phyloP scores from a whole-genome alignment of 2,329 filamentous ascomycete species.

The Fusarium sp. region DNA sequence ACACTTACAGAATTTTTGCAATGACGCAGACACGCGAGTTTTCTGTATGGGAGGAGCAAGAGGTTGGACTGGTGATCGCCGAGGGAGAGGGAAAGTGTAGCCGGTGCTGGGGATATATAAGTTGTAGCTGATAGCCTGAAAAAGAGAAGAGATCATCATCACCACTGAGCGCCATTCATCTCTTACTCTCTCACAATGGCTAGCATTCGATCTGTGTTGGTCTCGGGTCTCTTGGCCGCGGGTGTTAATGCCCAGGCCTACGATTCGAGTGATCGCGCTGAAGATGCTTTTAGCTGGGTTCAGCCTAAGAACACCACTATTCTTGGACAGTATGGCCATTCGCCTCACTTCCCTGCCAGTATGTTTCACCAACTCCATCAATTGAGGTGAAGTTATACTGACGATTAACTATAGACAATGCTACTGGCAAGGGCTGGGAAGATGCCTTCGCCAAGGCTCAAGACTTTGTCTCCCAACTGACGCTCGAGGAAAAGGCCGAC shows the following conservation, averaged over 20 bases:
- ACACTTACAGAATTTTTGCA: neutral
- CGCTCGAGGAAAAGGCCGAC: constrained; percentile 44
- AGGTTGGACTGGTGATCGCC: neutral
- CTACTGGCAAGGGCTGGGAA: constrained; percentile 51
- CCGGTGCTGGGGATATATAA: constrained; percentile 26
- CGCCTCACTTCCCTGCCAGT: constrained; percentile 51
- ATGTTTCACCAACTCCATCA: constrained; percentile 29
- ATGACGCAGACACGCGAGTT: constrained; percentile 24
- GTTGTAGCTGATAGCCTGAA: neutral
- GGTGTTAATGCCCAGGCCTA: constrained; percentile 42
- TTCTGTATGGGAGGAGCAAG: neutral
- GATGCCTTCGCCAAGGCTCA: constrained; percentile 49
- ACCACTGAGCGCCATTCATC: constrained; percentile 1
- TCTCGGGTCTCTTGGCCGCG: constrained; percentile 47
- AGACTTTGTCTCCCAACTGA: constrained; percentile 44
- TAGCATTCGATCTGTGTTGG: constrained; percentile 47
- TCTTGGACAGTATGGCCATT: constrained; percentile 52
- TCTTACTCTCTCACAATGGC: constrained; percentile 27
- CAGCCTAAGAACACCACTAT: constrained; percentile 54
- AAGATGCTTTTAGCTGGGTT: constrained; percentile 50
- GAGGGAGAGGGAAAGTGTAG: neutral
- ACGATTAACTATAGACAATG: constrained; percentile 44
- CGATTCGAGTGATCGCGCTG: constrained; percentile 31
- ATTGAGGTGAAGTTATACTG: neutral
- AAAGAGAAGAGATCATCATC: constrained; percentile 11